Evolutionary conservation across 2,329 filamentous ascomycete species (phyloP).

Genomic region (Hypoxylon sp.): DNA sequence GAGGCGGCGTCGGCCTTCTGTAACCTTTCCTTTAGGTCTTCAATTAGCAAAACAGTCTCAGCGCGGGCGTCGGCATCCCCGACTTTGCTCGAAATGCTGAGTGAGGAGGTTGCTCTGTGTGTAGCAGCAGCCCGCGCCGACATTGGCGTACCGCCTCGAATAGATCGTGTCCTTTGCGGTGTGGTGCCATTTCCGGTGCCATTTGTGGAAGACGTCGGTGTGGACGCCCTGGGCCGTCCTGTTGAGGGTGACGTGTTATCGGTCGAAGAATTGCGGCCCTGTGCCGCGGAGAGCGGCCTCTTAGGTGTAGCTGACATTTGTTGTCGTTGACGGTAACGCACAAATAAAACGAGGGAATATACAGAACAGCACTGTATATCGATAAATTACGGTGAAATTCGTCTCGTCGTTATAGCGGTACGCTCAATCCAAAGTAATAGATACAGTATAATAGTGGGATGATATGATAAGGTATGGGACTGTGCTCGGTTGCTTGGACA

Average conservation of each 20-base stretch:
- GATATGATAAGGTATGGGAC: constrained; percentile 22
- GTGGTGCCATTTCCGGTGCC: constrained; percentile 57
- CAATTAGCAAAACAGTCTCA: constrained; percentile 82
- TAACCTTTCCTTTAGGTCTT: constrained; percentile 87
- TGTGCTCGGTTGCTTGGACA: constrained; percentile 42
- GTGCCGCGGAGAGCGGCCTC: constrained; percentile 66
- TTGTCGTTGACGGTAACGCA: constrained; percentile 32
- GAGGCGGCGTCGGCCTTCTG: constrained; percentile 83
- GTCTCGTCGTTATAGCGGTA: constrained; percentile 25
- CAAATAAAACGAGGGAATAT: constrained; percentile 37
- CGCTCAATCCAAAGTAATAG: constrained; percentile 29
- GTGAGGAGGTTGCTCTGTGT: constrained; percentile 68
- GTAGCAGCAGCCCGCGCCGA: constrained; percentile 81
- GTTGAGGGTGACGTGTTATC: constrained; percentile 60
- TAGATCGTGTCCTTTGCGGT: constrained; percentile 74
- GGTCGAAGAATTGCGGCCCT: constrained; percentile 62
- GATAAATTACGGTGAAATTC: constrained; percentile 30
- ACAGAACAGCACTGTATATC: constrained; percentile 34
- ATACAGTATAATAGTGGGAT: constrained; percentile 25
- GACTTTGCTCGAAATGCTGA: constrained; percentile 62
- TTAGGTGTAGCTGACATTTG: constrained; percentile 68
- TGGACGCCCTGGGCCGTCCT: constrained; percentile 63
- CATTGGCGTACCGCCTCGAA: constrained; percentile 75
- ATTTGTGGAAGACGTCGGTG: constrained; percentile 63
- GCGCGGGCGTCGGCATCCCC: constrained; percentile 82